Base-by-base conservation (phyloP, 2,329 filamentous ascomycete genomes). In the Tetracladium maxilliforme region DNA sequence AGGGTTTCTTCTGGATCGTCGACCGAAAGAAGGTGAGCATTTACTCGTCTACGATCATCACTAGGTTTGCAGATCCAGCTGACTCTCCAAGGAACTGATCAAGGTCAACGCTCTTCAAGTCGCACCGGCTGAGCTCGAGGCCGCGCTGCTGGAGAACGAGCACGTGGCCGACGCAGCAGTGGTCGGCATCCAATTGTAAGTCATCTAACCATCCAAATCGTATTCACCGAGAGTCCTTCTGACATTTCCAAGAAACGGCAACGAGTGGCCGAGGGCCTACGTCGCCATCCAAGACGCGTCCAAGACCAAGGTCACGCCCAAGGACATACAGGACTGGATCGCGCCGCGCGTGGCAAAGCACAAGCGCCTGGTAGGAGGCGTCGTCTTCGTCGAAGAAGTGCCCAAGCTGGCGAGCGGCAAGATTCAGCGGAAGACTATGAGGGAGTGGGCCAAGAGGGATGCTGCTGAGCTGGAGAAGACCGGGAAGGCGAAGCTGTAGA, bases 31-130 rank as follows among this genome's bases (percentile, higher is more conserved):
- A 66, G 48, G 51, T 52, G 12, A 24, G 31, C 28, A 33, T 19
- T 21, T 18, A 12, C 7, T 12, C 7, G 28, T 14, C 19, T 16
- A 18, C 22, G 16, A 21, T 22, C 6, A 15, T 16, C 28, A 13
- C 9, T 23, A 24, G 22, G 24, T 21, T 21, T 21, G 19, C 40
- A 47, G 13, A 31, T 20, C 29, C 13, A 13, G 8, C 16, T 22
- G 10, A 21, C 28, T 16, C 4, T 13, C 10, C 8, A 29, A 65
- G 57, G 64, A 70, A 40, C 49, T 70, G 25, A 71, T 58, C 58
- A 58, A 71, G 54, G 52, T 69, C 28, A 70, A 68, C 33, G 65
- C 61, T 1, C 45, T 67, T 5, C 66, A 71, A 39, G 68, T 73
- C 5, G 64, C 68, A 1, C 68, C 67, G 0, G 67, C 67, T 2